phyloP scores from a whole-genome alignment of 306 rosid genomes.

The Acacia melanoxylon region DNA sequence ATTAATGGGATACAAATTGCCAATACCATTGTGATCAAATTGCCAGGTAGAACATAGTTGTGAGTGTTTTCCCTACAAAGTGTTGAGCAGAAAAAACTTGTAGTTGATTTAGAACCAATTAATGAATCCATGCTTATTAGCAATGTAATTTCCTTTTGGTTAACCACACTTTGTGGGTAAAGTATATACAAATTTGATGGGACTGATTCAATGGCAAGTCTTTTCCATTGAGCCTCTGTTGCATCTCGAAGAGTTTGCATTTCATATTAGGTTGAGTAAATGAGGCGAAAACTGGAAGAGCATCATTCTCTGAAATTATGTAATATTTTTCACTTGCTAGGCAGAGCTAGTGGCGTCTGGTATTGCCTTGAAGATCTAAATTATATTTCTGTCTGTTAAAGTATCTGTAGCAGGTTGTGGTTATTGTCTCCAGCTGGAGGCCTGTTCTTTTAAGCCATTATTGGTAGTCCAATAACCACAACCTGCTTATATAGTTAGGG shows the following conservation, averaged over 20 bases:
- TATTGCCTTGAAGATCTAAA: too few species aligned
- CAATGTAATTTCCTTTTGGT: conserved; percentile 12
- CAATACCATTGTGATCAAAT: conserved; percentile 31
- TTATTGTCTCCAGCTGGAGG: too few species aligned
- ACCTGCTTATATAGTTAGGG: too few species aligned
- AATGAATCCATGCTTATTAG: conserved; percentile 22
- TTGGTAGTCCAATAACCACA: too few species aligned
- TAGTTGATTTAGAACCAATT: conserved; percentile 27
- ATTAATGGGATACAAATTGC: conserved; percentile 37
- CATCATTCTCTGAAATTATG: too few species aligned
- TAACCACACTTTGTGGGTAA: conserved; percentile 18
- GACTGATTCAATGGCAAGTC: conserved; percentile 16
- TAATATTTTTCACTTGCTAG: too few species aligned
- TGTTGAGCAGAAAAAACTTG: conserved; percentile 36
- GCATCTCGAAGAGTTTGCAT: conserved; percentile 9
- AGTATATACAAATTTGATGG: conserved; percentile 23
- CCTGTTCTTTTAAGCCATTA: background rate
- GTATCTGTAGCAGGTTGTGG: too few species aligned
- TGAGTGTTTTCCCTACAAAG: conserved; percentile 34
- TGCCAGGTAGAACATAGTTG: conserved; percentile 44
- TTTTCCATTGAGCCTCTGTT: conserved; percentile 22
- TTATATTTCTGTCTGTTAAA: too few species aligned
- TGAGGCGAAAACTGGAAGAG: too few species aligned
- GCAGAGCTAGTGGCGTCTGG: too few species aligned
- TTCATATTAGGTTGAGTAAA: too few species aligned